Evolutionary conservation across 1,284 basidiomycete species (phyloP).

Genomic region (Rhodotorula sp.): DNA sequence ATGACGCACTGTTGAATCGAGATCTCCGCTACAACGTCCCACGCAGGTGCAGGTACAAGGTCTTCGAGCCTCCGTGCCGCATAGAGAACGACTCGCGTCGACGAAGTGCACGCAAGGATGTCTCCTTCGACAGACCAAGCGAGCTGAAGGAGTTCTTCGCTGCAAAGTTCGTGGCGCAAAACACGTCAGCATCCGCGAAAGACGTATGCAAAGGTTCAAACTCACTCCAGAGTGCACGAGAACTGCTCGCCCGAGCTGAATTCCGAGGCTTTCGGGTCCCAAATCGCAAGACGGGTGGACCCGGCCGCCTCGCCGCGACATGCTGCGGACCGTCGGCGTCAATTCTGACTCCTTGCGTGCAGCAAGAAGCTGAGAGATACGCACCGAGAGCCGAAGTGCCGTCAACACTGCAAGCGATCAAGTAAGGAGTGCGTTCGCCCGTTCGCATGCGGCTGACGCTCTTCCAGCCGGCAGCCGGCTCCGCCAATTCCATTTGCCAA

Average conservation of each 20-base stretch:
- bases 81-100: slow-evolving; percentile 10
- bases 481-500: background rate
- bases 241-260: slow-evolving; percentile 69
- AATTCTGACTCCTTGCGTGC: background rate
- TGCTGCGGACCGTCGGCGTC: background rate
- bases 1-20: slow-evolving; percentile 3
- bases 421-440: background rate
- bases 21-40: slow-evolving; percentile 15
- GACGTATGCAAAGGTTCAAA: background rate
- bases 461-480: background rate
- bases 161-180: background rate
- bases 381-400: slow-evolving; percentile 15
- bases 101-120: slow-evolving; percentile 18
- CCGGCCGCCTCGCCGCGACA: no score
- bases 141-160: slow-evolving; percentile 14
- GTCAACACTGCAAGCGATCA: slow-evolving; percentile 2
- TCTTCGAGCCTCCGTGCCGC: slow-evolving; percentile 24
- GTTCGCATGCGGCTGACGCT: background rate
- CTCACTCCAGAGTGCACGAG: slow-evolving; percentile 13
- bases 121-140: slow-evolving; percentile 27
- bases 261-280: slow-evolving; percentile 91
- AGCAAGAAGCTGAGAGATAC: background rate
- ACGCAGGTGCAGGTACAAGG: slow-evolving; percentile 9
- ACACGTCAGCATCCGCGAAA: no score
- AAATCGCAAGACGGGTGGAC: slow-evolving; percentile 73